Evolutionary conservation across 805 yeast species (phyloP), one percentile per base, ranked within the genome.

Genomic region (Kodamaea jinghongensis): DNA sequence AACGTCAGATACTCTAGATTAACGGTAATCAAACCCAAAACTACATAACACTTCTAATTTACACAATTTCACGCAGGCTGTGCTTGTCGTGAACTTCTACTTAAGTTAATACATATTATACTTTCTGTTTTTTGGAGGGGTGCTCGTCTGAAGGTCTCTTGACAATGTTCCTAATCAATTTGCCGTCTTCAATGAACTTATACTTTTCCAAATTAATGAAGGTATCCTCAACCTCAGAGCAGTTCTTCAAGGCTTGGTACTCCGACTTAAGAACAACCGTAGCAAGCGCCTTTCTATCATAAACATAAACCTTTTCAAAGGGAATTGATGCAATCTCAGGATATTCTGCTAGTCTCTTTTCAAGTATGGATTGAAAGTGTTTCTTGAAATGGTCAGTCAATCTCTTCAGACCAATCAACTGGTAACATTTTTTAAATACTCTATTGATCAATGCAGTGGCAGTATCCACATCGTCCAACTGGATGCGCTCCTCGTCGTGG

Each of bases 401-500:
- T 39, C 67, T 70, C 3, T 65, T 65, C 11, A 70, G 51, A 45
- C 80, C 84, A 11, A 81, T 60, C 39, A 83, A 57, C 50, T 83
- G 88, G 45, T 76, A 71, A 46, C 82, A 74, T 50, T 83, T 83
- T 44, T 78, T 73, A 34, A 76, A 66, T 2, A 75, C 64, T 50
- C 88, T 65, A 49, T 71, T 67, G 7, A 81, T 62, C n/a, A 60
- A 39, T 41, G 39, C 56, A 56, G 49, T 44, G 56, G 51, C 48
- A 41, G 58, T 47, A 8, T 56, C 51, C 4, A 43, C 36, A 3
- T 39, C 36, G 15, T 49, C 50, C 1, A 26, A 34, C 13, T 43
- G 55, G 41, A 54, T 56, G 14, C 61, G 36, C 7, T 49, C 44
- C 6, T 54, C 36, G 9, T 54, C 44, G 42, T 67, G 49, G 28